These are phyloP conservation scores for Schoenoplectus tabernaemontani DNA, from an alignment of 202 grass and related monocot genomes.

Conservation along the genomic window DNA sequence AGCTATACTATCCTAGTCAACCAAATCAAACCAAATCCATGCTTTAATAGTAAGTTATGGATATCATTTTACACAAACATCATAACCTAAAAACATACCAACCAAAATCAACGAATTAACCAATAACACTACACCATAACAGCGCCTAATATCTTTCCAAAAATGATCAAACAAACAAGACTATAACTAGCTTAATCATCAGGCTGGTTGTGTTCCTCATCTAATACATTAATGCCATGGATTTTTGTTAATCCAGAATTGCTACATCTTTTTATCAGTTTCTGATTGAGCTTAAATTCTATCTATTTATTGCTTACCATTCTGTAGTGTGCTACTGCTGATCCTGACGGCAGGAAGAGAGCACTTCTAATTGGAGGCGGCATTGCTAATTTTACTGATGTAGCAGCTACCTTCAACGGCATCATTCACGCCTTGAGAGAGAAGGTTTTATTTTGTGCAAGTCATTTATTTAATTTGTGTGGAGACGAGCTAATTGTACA, in stretches of 20 bases:
- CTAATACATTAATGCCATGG: too few relatives aligned
- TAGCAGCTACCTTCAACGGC: conserved; percentile 81
- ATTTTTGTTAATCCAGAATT: not conserved
- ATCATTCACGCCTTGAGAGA: conserved; percentile 84
- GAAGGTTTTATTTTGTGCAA: conserved; percentile 40
- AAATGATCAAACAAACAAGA: too few relatives aligned
- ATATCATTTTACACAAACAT: too few relatives aligned
- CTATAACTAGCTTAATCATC: not conserved
- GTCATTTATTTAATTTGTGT: not conserved
- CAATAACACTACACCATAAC: too few relatives aligned
- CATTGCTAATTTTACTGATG: conserved; percentile 97
- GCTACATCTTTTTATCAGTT: not conserved
- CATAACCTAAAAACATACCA: too few relatives aligned
- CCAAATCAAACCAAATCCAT: too few relatives aligned
- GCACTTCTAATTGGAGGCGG: conserved; percentile 89
- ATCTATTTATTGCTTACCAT: conserved; percentile 11
- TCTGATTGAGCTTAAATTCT: not conserved
- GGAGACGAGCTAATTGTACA: not conserved
- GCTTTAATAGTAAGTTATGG: too few relatives aligned
- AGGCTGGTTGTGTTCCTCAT: too few relatives aligned
- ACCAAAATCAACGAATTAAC: too few relatives aligned
- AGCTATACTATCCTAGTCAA: too few relatives aligned
- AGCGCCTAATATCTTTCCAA: too few relatives aligned
- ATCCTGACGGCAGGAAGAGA: conserved; percentile 92
- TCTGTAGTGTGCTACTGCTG: conserved; percentile 59